Evolutionary conservation across 2,329 filamentous ascomycete genomes (phyloP).

Genomic region (Aspergillus thermomutatus): DNA sequence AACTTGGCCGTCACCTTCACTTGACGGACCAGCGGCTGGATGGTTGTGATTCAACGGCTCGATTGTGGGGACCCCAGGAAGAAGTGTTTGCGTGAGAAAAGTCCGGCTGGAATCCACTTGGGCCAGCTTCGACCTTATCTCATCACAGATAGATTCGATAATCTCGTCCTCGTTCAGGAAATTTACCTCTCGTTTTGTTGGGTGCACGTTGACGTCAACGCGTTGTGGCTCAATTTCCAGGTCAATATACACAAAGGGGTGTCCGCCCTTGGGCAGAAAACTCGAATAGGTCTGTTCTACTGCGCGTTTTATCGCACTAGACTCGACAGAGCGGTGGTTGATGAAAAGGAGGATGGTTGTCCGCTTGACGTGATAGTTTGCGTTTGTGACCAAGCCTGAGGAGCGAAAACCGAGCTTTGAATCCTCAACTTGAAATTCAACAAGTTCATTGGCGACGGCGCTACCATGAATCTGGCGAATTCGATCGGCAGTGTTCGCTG

Average conservation of each 20-base stretch:
- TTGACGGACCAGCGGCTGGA: slow-evolving; percentile 5
- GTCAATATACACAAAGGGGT: slow-evolving; percentile 89
- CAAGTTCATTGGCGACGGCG: slow-evolving; percentile 79
- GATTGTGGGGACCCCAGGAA: slow-evolving; percentile 61
- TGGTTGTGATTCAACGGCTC: slow-evolving; percentile 28
- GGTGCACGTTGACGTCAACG: slow-evolving; percentile 96
- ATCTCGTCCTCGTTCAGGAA: slow-evolving; percentile 98
- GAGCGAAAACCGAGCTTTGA: slow-evolving; percentile 80
- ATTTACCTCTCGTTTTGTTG: slow-evolving; percentile 94
- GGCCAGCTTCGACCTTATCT: slow-evolving; percentile 73
- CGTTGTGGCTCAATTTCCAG: slow-evolving; percentile 87
- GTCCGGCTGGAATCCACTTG: slow-evolving; percentile 90
- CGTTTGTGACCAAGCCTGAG: slow-evolving; percentile 79
- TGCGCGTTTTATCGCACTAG: slow-evolving; percentile 79
- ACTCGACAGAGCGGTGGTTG: slow-evolving; percentile 93
- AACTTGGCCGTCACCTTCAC: slow-evolving; percentile 32
- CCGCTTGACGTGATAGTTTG: slow-evolving; percentile 90
- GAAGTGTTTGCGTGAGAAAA: slow-evolving; percentile 87
- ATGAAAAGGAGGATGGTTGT: slow-evolving; percentile 89
- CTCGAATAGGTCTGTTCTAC: slow-evolving; percentile 84
- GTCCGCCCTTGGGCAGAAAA: slow-evolving; percentile 89
- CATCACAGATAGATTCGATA: slow-evolving; percentile 76
- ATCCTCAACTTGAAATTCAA: slow-evolving; percentile 70
- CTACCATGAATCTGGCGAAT: slow-evolving; percentile 88
- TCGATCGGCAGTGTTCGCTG: slow-evolving; percentile 70